Base-by-base conservation (phyloP, 176 grass and related monocot genomes). In the Raddia guianensis region DNA sequence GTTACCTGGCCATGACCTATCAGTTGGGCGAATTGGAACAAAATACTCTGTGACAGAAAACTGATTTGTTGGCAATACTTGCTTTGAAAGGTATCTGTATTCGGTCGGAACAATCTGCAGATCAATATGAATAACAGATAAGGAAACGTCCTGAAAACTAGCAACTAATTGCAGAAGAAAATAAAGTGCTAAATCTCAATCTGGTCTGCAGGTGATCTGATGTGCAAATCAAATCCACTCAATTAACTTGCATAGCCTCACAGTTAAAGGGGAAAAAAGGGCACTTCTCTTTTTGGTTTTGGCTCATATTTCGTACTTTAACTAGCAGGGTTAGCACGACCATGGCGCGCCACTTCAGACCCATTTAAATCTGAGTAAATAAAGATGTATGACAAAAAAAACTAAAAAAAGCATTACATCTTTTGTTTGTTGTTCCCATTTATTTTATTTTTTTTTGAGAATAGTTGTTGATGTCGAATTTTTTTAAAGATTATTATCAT, bases 41-140 rank as follows among this genome's bases (percentile, higher is more conserved):
- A 95, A 99, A 76, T 99, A 99, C 81, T 99, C 96, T 0, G 93
- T 99, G 9, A 99, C 96, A 52, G 96, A 99, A 76, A 99, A 99
- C 82, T 99, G 96, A 88, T 99, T 99, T 70, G 96, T 99, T 19
- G 90, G 93, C 84, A 99, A 75, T 57, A 91, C 88, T 84, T 90
- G 49, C 82, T 95, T 99, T n/a, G 96, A 99, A 48, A 91, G 90
- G 62, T 90, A 99, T 77, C 76, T 95, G 76, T 99, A 99, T 49
- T 99, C 93, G 19, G 96, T 99, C 18, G 96, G 96, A 87, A 95
- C 96, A 80, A 99, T 86, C 96, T 99, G 88, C 82, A 86, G 27
- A 82, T 67, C 52, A 48, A 74, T 82, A 59, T 16, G 60, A 57
- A 81, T 34, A 82, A 77, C 51, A 82, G 20, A 68, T 68, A 51